These are phyloP conservation scores for Phytophthora citrophthora DNA, from an alignment of 352 stramenopile species.

Conservation along the genomic window DNA sequence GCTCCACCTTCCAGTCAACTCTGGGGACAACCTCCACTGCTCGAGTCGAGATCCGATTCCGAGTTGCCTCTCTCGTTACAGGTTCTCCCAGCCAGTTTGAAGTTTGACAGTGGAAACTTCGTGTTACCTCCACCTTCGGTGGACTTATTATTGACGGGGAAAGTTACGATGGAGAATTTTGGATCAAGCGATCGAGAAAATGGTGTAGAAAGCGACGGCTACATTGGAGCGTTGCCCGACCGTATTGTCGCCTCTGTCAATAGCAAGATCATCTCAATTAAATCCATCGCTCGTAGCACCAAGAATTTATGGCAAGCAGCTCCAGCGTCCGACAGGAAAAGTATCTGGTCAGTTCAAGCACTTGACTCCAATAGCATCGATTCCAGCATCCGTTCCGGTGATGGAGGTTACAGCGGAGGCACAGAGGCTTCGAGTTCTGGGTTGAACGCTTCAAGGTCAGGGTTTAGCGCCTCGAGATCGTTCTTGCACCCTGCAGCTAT, in stretches of 20 bases:
- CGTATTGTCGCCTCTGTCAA: slow-evolving; percentile 22
- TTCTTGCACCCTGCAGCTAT: slow-evolving; percentile 56
- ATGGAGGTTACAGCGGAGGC: slow-evolving; percentile 1
- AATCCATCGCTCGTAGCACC: slow-evolving; percentile 42
- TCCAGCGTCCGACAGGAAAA: slow-evolving; percentile 20
- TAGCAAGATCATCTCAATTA: slow-evolving; percentile 71
- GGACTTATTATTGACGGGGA: slow-evolving; percentile 16
- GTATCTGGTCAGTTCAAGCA: slow-evolving; percentile 20
- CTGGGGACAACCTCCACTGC: slow-evolving; percentile 24
- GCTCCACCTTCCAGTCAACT: slow-evolving; percentile 28
- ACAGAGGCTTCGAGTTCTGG: slow-evolving; percentile 18
- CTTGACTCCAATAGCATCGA: slow-evolving; percentile 29
- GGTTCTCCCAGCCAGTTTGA: slow-evolving; percentile 7
- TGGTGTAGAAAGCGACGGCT: slow-evolving; percentile 26
- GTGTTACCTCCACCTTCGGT: slow-evolving; percentile 15
- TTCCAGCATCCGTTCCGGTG: slow-evolving; percentile 24
- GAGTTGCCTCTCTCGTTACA: slow-evolving; percentile 17
- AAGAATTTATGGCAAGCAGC: slow-evolving; percentile 30
- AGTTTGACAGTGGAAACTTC: slow-evolving; percentile 24
- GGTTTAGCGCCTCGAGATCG: slow-evolving; percentile 40
- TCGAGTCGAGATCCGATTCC: slow-evolving; percentile 13
- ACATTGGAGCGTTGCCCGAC: slow-evolving; percentile 33
- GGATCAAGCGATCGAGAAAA: slow-evolving; percentile 18
- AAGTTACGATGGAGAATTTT: slow-evolving; percentile 14
- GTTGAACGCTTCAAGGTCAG: slow-evolving; percentile 18